Evolutionary conservation across 495 filamentous ascomycete species (phyloP), one percentile per base, ranked within the genome.

Genomic region (Aspergillus bridgeri): DNA sequence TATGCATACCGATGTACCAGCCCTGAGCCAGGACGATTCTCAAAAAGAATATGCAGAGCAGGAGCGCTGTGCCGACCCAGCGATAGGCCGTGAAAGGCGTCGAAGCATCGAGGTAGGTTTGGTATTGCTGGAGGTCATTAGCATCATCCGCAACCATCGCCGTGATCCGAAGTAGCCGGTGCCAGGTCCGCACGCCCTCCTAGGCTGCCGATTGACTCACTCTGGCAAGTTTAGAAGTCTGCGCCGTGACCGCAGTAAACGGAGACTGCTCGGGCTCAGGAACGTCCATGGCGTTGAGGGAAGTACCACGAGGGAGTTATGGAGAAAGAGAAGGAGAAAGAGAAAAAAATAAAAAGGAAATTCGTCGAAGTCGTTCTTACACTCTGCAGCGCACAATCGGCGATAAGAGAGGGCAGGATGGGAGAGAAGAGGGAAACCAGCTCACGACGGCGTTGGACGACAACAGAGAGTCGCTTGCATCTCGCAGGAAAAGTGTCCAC

Each of bases 1-100:
- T 6, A 4, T 17, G 29, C 86, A 60, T 81, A 98, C 93, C 92
- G 56, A 98, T 97, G 66, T 98, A 98, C 94, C 94, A 98, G 69
- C 94, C 94, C 78, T 96, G 91, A 49, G 92, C 89, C 19, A 95
- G 55, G 62, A 98, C 77, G 64, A 98, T 92, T 62, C 94, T 86
- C 58, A 93, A 67, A 70, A 92, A 91, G 82, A 98, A 97, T 54
- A 90, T 17, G 55, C 89, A 52, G 54, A 98, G 83, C 23, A 89
- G 79, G 9, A 84, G 82, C 21, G 65, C 87, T 18, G 92, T 96
- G 72, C 87, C 85, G 53, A 86, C 75, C 94, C 94, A 98, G 76
- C 94, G 85, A 73, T 97, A 96, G 53, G 84, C 72, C 42, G 87
- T 84, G 71, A 86, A 95, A 7, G 94, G 94, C 1, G 92, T 96